Conservation (phyloP, 179 eudicot genomes). For the Silene noctiflora region DNA sequence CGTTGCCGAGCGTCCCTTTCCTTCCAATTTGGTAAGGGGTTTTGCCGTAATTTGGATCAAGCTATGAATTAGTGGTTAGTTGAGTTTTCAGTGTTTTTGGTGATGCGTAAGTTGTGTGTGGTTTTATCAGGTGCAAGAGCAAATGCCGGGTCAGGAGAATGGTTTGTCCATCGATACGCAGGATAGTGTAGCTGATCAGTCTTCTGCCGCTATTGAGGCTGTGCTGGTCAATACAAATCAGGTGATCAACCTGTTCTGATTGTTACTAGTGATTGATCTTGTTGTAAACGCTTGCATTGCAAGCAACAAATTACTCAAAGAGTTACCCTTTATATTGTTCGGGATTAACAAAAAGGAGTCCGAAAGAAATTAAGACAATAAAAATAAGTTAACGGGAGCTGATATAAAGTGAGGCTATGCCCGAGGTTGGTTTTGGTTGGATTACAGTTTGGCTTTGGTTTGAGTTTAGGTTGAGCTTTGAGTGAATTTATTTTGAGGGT, state of each 20-base stretch:
- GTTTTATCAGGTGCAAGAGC: conserved; percentile 51
- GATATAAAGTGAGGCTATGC: background rate
- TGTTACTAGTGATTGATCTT: background rate
- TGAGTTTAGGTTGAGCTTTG: background rate
- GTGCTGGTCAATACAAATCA: conserved; percentile 86
- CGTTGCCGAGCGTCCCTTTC: conserved; percentile 88
- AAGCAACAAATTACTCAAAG: background rate
- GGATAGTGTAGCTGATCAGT: conserved; percentile 50
- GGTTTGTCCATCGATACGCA: conserved; percentile 55
- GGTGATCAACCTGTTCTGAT: conserved; percentile 35
- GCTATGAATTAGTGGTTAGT: background rate
- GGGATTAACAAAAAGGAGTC: background rate
- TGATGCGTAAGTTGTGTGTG: background rate
- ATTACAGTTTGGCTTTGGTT: background rate
- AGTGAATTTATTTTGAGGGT: background rate
- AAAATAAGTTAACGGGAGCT: background rate
- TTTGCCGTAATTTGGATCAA: too few relatives aligned
- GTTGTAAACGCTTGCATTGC: background rate
- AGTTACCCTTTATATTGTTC: background rate
- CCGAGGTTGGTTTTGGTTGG: background rate
- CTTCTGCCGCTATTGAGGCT: conserved; percentile 68
- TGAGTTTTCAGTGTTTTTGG: background rate
- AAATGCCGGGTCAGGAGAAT: conserved; percentile 40
- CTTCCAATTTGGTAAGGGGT: conserved; percentile 56
- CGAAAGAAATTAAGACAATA: background rate